These are phyloP conservation scores for Curvularia verruculosa DNA, from an alignment of 2,329 filamentous ascomycete genomes.

Conservation along the genomic window DNA sequence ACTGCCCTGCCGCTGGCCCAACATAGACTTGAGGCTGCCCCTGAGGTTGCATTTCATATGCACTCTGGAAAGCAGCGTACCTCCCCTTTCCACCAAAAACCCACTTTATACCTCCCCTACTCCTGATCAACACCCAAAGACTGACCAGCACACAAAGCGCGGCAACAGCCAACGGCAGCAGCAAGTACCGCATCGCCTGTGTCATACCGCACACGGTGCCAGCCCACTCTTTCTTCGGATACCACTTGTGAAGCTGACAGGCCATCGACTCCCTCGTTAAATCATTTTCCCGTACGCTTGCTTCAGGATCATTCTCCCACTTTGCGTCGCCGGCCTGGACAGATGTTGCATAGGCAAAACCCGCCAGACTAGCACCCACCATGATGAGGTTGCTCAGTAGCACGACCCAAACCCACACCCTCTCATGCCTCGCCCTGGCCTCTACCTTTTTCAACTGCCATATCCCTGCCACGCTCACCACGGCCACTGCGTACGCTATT, in stretches of 20 bases:
- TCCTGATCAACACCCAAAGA: constrained; percentile 28
- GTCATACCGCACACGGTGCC: constrained; percentile 31
- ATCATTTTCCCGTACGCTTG: constrained; percentile 15
- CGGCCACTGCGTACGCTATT: constrained; percentile 25
- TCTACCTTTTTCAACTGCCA: constrained; percentile 41
- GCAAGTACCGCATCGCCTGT: constrained; percentile 33
- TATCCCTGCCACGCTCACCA: constrained; percentile 29
- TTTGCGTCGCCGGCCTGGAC: constrained; percentile 22
- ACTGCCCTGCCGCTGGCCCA: constrained; percentile 3
- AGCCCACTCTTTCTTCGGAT: constrained; percentile 29
- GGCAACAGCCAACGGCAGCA: constrained; percentile 32
- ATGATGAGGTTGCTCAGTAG: constrained; percentile 24
- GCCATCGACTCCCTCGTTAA: constrained; percentile 38
- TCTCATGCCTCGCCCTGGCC: constrained; percentile 29
- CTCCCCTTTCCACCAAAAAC: constrained; percentile 34
- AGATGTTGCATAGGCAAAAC: constrained; percentile 31
- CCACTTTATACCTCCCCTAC: constrained; percentile 39
- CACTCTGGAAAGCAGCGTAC: constrained; percentile 36
- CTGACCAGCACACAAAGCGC: constrained; percentile 25
- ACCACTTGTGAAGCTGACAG: constrained; percentile 33
- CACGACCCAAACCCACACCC: constrained; percentile 37
- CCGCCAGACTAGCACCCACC: constrained; percentile 24
- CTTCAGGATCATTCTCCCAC: constrained; percentile 30
- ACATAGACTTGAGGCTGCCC: constrained; percentile 2
- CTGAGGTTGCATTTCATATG: constrained; percentile 31